Evolutionary conservation across 768 basidiomycete species (phyloP), one percentile per base, ranked within the genome.

Genomic region (Cystofilobasidium macerans): DNA sequence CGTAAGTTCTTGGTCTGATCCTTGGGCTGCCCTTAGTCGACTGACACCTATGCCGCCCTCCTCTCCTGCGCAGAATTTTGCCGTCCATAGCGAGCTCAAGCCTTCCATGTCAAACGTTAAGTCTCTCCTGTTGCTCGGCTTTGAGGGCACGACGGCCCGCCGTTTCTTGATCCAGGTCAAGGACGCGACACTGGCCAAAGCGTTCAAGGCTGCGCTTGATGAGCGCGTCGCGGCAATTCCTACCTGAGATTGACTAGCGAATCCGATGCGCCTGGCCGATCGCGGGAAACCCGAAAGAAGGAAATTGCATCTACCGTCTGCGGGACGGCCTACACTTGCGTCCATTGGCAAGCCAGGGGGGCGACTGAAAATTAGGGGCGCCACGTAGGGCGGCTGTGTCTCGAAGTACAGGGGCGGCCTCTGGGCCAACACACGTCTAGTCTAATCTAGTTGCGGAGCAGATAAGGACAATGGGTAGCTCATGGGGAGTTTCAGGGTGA

Each of bases 91-190:
- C 32, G 61, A 28, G 45, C 43, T 62, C 32, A 53, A 47, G n/a
- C 45, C 48, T 1, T 32, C 20, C 22, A 35, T 53, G 35, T 32
- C 33, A 16, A 30, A 47, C 20, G 32, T 14, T n/a, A 62, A 47
- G 35, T 47, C 61, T 18, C 33, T 62, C 45, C 33, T 53, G 61
- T 9, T 62, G 9, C 43, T 38, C 35, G 61, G 61, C 35, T 62
- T 62, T n/a, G 61, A 62, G 13, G 48, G 48, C 30, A 48, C 61
- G 20, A 62, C 35, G 24, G 45, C 61, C 8, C 35, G 35, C 28
- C 45, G 22, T 20, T 62, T 48, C 28, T 47, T 48, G 3, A 32
- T 62, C 35, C 43, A 35, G 11, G 61, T 62, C 18, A 62, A 62
- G 48, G 48, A 47, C 48, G 61, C 61, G 11, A 11, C 43, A 1